Conservation (phyloP, 176 grass and related monocot species). For the Triticum urartu region DNA sequence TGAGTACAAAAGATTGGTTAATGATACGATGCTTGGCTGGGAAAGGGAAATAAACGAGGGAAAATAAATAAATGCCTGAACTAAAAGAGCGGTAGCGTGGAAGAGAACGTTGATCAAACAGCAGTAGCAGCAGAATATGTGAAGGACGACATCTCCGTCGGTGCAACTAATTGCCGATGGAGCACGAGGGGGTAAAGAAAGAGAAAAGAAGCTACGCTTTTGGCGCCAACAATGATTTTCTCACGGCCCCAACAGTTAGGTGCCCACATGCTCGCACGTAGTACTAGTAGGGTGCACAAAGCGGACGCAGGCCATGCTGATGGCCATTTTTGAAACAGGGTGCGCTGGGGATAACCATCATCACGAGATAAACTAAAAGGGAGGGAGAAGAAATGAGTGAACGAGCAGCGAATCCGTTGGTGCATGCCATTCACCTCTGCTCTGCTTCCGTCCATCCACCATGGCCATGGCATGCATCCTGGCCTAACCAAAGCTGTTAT, state of each 20-base stretch:
- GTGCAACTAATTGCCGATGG: background rate
- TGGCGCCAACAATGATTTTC: background rate
- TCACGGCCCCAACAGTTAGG: background rate
- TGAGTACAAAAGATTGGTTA: too few relatives aligned
- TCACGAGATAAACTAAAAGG: background rate
- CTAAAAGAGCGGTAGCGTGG: too few relatives aligned
- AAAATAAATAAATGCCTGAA: background rate
- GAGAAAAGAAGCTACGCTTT: background rate
- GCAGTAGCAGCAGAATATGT: background rate
- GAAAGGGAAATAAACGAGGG: too few relatives aligned
- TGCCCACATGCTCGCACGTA: conserved; percentile 21
- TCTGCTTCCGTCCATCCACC: background rate
- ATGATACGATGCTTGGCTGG: too few relatives aligned
- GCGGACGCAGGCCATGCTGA: background rate
- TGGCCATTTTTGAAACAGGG: background rate
- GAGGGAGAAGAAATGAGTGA: too few relatives aligned
- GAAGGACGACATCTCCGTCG: background rate
- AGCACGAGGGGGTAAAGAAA: background rate
- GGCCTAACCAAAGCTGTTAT: background rate
- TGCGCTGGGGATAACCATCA: background rate
- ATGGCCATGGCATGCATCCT: too few relatives aligned
- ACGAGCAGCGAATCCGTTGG: background rate
- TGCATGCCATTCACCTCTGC: background rate
- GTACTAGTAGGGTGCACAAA: background rate
- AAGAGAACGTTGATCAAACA: too few relatives aligned